Evolutionary conservation across 306 rosid species (phyloP).

Genomic region (Vigna nakashimae): DNA sequence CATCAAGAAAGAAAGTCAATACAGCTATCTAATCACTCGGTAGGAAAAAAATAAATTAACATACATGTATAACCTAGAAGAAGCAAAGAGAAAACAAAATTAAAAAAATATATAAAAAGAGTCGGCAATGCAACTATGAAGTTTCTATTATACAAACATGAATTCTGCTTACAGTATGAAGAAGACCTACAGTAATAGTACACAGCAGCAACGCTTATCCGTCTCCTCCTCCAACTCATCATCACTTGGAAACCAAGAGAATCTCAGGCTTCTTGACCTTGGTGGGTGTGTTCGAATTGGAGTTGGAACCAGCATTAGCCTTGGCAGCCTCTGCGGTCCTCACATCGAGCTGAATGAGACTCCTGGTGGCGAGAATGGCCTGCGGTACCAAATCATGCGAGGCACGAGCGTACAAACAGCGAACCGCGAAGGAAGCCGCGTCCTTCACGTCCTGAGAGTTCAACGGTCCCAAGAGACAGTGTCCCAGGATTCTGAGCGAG

Average conservation of each 20-base stretch:
- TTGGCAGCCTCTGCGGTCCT: conserved; percentile 59
- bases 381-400: conserved; percentile 92
- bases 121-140: conserved; percentile 16
- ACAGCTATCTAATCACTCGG: conserved; percentile 35
- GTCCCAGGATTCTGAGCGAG: conserved; percentile 80
- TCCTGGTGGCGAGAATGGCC: conserved; percentile 84
- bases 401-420: conserved; percentile 81
- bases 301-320: conserved; percentile 33
- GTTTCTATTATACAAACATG: conserved; percentile 47
- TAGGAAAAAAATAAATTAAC: conserved; percentile 7
- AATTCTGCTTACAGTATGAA: conserved; percentile 52
- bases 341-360: conserved; percentile 90
- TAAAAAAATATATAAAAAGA: neutral
- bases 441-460: conserved; percentile 79
- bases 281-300: conserved; percentile 76
- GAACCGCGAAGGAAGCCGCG: conserved; percentile 67
- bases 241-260: conserved; percentile 81
- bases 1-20: conserved; percentile 25
- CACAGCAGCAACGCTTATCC: conserved; percentile 58
- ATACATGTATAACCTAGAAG: conserved; percentile 11
- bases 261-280: conserved; percentile 89
- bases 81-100: neutral
- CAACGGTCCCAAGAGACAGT: conserved; percentile 87
- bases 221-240: conserved; percentile 30
- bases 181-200: conserved; percentile 44